Evolutionary conservation across 768 basidiomycete species (phyloP).

Genomic region (Russula dissimulans): DNA sequence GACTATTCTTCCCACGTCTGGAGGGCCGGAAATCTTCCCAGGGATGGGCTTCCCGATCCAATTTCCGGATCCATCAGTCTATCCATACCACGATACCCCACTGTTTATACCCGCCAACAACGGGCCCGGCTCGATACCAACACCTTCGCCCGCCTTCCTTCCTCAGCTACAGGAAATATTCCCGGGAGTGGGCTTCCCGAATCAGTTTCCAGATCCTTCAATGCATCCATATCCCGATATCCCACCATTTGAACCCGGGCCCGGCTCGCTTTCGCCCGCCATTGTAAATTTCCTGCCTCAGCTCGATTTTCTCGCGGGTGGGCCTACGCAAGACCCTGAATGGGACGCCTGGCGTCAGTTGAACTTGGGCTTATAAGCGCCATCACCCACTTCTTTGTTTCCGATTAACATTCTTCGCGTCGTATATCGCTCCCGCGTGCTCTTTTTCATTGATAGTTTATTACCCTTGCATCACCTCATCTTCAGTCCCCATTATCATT

Average conservation of each 20-base stretch:
- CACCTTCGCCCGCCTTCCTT: background rate
- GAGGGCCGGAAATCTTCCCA: background rate
- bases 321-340: background rate
- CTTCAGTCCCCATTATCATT: background rate
- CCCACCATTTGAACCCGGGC: background rate
- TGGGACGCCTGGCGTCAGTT: background rate
- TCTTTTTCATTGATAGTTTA: background rate
- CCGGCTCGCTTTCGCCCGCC: background rate
- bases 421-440: background rate
- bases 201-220: background rate
- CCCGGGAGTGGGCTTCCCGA: background rate
- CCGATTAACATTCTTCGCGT: background rate
- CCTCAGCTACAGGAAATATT: background rate
- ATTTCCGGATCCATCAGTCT: background rate
- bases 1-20: background rate
- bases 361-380: background rate
- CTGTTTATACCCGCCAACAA: background rate
- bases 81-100: background rate
- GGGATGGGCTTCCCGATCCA: background rate
- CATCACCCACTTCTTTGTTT: background rate
- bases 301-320: background rate
- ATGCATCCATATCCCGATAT: background rate
- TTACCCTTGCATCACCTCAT: background rate
- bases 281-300: background rate
- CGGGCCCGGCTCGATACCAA: background rate